These are phyloP conservation scores for Lanzia echinophila DNA, from an alignment of 2,329 filamentous ascomycete genomes.

Conservation along the genomic window DNA sequence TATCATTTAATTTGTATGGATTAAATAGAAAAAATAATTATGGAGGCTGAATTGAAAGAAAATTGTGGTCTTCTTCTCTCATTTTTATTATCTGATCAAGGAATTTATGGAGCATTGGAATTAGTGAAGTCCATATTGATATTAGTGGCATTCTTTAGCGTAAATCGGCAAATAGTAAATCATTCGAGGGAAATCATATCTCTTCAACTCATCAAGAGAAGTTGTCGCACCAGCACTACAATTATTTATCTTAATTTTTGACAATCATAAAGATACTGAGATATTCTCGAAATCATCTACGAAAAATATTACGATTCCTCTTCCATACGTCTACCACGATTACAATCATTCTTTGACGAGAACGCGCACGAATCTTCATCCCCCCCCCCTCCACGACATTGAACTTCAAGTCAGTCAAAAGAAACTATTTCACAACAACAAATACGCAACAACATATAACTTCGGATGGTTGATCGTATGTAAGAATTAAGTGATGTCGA, in stretches of 20 bases:
- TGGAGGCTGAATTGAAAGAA: neutral
- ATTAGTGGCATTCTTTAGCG: neutral
- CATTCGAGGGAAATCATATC: constrained; percentile 10
- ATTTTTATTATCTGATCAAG: neutral
- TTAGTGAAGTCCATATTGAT: neutral
- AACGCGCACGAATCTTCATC: constrained; percentile 6
- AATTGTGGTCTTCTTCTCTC: neutral
- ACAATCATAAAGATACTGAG: neutral
- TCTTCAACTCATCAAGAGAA: neutral
- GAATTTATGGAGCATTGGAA: neutral
- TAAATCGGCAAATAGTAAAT: constrained; percentile 5
- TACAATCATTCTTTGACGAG: neutral
- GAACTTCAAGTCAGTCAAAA: constrained; percentile 3
- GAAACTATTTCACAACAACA: neutral
- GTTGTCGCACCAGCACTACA: neutral
- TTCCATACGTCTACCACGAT: neutral
- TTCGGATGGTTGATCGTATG: constrained; percentile 22
- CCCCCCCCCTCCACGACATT: constrained; percentile 3
- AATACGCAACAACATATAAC: neutral
- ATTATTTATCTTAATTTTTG: neutral
- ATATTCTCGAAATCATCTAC: too few species aligned
- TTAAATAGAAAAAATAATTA: neutral
- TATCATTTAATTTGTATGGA: too few species aligned
- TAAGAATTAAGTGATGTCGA: constrained; percentile 23
- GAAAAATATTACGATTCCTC: neutral